Base-by-base conservation (phyloP, 768 basidiomycete species). In the Sarcodon sp. region DNA sequence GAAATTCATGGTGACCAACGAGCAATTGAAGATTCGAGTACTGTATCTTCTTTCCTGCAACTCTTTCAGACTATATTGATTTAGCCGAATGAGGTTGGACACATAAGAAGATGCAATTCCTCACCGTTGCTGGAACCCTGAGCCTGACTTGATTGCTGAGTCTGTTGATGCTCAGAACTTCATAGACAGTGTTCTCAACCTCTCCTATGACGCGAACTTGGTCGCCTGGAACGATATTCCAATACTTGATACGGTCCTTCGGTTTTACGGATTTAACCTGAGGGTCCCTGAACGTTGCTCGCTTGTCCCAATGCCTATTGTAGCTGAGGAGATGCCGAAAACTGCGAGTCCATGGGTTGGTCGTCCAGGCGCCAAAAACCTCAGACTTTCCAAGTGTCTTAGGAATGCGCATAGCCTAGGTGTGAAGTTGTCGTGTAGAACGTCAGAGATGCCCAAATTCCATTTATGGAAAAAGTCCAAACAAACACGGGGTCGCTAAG, bases 191-290 rank as follows among this genome's bases (percentile, higher is more conserved):
- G 37, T 71, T 74, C 27, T 69, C 68, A 51, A 69, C 68, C 61
- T 87, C 81, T 21, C 84, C 83, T 6, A 76, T 72, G 48, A 88
- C 53, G 45, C 82, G 75, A 57, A 91, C 77, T 47, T 73, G 75
- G 66, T 91, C 88, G 6, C 88, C 88, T 5, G 89, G 86, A 33
- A 87, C 81, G 51, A 91, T 75, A 58, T 90, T 91, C 88, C 88
- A 91, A 59, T 76, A 77, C 61, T 87, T 83, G 46, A 91, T 83
- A 43, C 88, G 72, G 56, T 87, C 81, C 49, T 71, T 70, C 9
- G 76, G 72, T 10, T 73, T 70, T 41, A 76, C 78, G 36, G 74
- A 73, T 59, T 83, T 84, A 47, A 67, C 41, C 8, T 43, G 10
- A 0, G 65, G 53, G 59, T 75, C 73, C 39, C 64, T 62, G 52